Conservation (phyloP, 2,329 filamentous ascomycete species). For the Fusarium pilosicola region DNA sequence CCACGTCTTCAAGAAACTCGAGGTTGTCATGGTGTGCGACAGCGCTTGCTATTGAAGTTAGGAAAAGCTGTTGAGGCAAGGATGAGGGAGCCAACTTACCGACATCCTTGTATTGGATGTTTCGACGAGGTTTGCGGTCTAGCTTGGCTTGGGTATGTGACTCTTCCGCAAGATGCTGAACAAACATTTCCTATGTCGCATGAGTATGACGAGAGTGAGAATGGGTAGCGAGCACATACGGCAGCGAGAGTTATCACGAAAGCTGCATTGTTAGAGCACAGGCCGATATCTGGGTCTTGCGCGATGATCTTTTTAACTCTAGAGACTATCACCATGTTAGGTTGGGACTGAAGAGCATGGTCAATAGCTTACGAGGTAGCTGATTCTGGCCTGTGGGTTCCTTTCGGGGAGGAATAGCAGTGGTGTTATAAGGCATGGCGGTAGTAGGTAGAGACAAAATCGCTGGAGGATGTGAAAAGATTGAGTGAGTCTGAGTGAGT, state of each 20-base stretch:
- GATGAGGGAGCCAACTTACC: slow-evolving; percentile 60
- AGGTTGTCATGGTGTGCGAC: slow-evolving; percentile 91
- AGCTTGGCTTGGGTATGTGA: slow-evolving; percentile 88
- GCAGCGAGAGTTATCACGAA: slow-evolving; percentile 94
- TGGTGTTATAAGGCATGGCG: slow-evolving; percentile 89
- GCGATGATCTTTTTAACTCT: slow-evolving; percentile 96
- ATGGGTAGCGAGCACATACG: slow-evolving; percentile 56
- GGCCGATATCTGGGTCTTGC: slow-evolving; percentile 83
- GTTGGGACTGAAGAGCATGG: slow-evolving; percentile 7
- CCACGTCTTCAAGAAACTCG: slow-evolving; percentile 91
- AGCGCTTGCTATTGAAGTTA: slow-evolving; percentile 72
- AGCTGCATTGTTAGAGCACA: slow-evolving; percentile 92
- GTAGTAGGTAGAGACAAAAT: neutral
- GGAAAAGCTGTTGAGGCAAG: neutral
- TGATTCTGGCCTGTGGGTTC: slow-evolving; percentile 87
- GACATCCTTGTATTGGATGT: slow-evolving; percentile 95
- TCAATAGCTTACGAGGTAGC: slow-evolving; percentile 76
- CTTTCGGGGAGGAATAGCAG: slow-evolving; percentile 80
- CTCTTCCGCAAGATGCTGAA: slow-evolving; percentile 88
- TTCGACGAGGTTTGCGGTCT: slow-evolving; percentile 90
- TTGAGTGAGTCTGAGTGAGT: neutral
- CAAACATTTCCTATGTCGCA: slow-evolving; percentile 83
- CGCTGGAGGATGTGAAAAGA: neutral
- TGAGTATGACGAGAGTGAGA: neutral
- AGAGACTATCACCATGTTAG: slow-evolving; percentile 69